Evolutionary conservation across 805 yeast genomes (phyloP).

Genomic region (Yarrowia osloensis): DNA sequence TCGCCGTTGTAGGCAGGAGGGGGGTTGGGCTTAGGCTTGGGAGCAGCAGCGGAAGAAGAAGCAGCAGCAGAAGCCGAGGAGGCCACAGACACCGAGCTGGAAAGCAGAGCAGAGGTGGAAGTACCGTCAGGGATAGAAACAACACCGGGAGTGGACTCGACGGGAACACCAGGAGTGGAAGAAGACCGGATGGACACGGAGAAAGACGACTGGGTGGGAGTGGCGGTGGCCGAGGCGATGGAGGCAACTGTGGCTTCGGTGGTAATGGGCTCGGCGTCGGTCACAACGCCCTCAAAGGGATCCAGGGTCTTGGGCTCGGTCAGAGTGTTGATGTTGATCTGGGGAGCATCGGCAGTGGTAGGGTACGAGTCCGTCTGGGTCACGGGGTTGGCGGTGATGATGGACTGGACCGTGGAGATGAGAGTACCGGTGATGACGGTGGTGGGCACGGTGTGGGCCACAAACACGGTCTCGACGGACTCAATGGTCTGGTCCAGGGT

Average conservation of each 20-base stretch:
- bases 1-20: slow-evolving; percentile 41
- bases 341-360: slow-evolving; percentile 36
- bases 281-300: slow-evolving; percentile 37
- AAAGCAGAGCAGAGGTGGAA: background rate
- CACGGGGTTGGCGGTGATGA: slow-evolving; percentile 42
- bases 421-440: slow-evolving; percentile 42
- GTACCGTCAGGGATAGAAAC: background rate
- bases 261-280: slow-evolving; percentile 34
- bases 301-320: slow-evolving; percentile 36
- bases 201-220: slow-evolving; percentile 33
- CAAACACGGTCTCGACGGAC: slow-evolving; percentile 39
- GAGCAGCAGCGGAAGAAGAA: background rate
- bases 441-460: slow-evolving; percentile 40
- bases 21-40: background rate
- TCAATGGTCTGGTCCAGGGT: slow-evolving; percentile 37
- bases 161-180: slow-evolving; percentile 1
- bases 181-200: slow-evolving; percentile 24
- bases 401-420: slow-evolving; percentile 40
- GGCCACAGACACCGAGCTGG: slow-evolving; percentile 29
- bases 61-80: background rate
- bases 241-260: slow-evolving; percentile 29
- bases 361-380: slow-evolving; percentile 40
- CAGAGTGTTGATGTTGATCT: slow-evolving; percentile 10
- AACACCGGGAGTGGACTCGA: slow-evolving; percentile 3
- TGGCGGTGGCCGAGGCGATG: background rate